A percentile compares a stretch with the other conserved stretches of the same genome.
Evolutionary conservation across 371 early-diverging fungal species (phyloP).

Genomic region (Cokeromyces recurvatus): DNA sequence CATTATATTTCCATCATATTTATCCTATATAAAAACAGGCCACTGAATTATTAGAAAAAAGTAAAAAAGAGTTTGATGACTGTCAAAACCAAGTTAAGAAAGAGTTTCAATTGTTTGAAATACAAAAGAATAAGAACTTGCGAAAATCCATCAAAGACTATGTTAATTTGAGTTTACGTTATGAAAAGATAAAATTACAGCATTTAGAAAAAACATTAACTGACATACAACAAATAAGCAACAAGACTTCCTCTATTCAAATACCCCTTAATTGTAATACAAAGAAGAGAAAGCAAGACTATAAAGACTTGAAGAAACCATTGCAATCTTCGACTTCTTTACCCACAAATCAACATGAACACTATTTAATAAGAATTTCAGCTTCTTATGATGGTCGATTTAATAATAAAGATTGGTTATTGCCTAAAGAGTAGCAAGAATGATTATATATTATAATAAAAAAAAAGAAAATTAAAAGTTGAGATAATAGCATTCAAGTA

Average conservation of each 20-base stretch:
- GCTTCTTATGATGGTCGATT: constrained; percentile 42
- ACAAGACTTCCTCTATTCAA: constrained; percentile 5
- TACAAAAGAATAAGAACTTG: constrained; percentile 46
- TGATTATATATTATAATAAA: too few species aligned
- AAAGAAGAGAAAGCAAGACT: too few species aligned
- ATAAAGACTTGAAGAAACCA: too few species aligned
- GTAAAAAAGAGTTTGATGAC: constrained; percentile 35
- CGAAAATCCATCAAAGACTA: constrained; percentile 44
- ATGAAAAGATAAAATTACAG: constrained; percentile 45
- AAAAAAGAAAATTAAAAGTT: too few species aligned
- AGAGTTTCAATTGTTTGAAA: constrained; percentile 49
- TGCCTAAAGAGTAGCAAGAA: too few species aligned
- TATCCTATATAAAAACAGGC: constrained; percentile 18
- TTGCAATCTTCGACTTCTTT: constrained; percentile 43
- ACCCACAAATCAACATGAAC: constrained; percentile 25
- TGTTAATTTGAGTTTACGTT: constrained; percentile 38
- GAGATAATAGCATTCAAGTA: too few species aligned
- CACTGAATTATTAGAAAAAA: constrained; percentile 26
- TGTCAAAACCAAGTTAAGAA: constrained; percentile 46
- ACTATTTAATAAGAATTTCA: constrained; percentile 17
- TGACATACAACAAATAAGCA: neutral
- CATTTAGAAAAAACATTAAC: constrained; percentile 46
- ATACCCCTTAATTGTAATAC: too few species aligned
- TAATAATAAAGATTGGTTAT: too few species aligned
- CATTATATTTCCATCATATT: neutral